phyloP scores from a whole-genome alignment of 1,284 basidiomycete genomes.

The Clitocybe nebularis region DNA sequence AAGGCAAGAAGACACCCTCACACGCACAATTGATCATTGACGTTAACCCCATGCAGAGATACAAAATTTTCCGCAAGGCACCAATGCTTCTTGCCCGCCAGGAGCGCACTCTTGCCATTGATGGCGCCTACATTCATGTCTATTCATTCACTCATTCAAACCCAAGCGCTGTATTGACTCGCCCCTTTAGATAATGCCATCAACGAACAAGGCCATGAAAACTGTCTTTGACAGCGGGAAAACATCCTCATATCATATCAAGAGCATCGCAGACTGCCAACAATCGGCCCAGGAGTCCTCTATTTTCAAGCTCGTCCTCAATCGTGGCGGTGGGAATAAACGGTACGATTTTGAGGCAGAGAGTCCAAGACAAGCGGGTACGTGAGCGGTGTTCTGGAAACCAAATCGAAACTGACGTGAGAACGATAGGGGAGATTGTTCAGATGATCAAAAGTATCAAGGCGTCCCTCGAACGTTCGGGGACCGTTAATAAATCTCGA shows the following conservation, averaged over 20 bases:
- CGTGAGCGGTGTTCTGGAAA: constrained; percentile 24
- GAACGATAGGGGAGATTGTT: constrained; percentile 64
- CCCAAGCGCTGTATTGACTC: constrained; percentile 1
- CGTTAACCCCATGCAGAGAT: constrained; percentile 56
- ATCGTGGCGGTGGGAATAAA: constrained; percentile 63
- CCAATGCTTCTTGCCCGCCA: constrained; percentile 90
- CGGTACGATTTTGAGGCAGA: constrained; percentile 98
- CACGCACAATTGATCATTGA: background rate
- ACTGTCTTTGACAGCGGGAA: constrained; percentile 86
- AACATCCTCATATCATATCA: constrained; percentile 91
- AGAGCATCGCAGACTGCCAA: constrained; percentile 80
- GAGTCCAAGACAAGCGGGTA: constrained; percentile 75
- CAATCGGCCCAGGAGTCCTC: constrained; percentile 79
- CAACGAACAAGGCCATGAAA: constrained; percentile 68
- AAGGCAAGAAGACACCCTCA: constrained; percentile 48
- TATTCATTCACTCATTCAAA: constrained; percentile 22
- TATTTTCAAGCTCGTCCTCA: constrained; percentile 72
- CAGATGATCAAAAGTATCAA: constrained; percentile 62
- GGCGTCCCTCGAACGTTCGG: constrained; percentile 51
- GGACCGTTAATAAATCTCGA: constrained; percentile 53
- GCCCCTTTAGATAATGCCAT: constrained; percentile 77
- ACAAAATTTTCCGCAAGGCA: constrained; percentile 90
- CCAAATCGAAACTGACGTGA: constrained; percentile 1
- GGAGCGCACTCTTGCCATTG: constrained; percentile 89
- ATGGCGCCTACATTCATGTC: constrained; percentile 93